Evolutionary conservation across 2,329 filamentous ascomycete genomes (phyloP), one percentile per base, ranked within the genome.

Genomic region (Penicillium occitanis): DNA sequence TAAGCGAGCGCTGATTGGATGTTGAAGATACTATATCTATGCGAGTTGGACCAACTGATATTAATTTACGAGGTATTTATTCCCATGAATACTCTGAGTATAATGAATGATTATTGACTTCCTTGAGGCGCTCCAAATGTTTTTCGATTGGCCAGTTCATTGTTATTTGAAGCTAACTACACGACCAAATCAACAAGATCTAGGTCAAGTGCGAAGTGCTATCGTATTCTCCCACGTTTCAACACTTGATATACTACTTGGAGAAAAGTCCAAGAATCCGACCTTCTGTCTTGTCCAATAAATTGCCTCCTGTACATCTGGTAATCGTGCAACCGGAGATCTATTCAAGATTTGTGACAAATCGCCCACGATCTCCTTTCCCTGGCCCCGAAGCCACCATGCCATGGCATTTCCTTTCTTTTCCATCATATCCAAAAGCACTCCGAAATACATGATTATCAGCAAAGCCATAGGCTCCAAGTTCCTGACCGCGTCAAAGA

Each of bases 1-100:
- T 64, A 64, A 64, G 30, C 62, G 14, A 28, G 8, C 4, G 25
- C 33, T 64, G 25, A 59, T 64, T 64, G 62, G 62, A 13, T 37
- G 10, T 13, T 14, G 17, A 6, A 28, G 14, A 30, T 19, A 19
- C 28, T 53, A 53, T n/a, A 33, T 28, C 46, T 50, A 8, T n/a
- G 13, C 1, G 5, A 14, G 28, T 48, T 48, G 46, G 28, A 25
- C 48, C 8, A 53, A 17, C 5, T 22, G 50, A 53, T 30, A 53
- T n/a, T 30, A 53, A n/a, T 17, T 33, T n/a, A 5, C 7, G 33
- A 53, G 14, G 6, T 30, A 10, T 3, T n/a, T 30, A 6, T 33
- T 33, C 30, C 30, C 14, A 19, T 33, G 8, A 33, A 33, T 33
- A 35, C 17, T 19, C 30, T 33, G 14, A 8, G 13, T 14, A n/a